These are phyloP conservation scores for Scutellaria baicalensis DNA, from an alignment of 257 asterid genomes.

Conservation along the genomic window DNA sequence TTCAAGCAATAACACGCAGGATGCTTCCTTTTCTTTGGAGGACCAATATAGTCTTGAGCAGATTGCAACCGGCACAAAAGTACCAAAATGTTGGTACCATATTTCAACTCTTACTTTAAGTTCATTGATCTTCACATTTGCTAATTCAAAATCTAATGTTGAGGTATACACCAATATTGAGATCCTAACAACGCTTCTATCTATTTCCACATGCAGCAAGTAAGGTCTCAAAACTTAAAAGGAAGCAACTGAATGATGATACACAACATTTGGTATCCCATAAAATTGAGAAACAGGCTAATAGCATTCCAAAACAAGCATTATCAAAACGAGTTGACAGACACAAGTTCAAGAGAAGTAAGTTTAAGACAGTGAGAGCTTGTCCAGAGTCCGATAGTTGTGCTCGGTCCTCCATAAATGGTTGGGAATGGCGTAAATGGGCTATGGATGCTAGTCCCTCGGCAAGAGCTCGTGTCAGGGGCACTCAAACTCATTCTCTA, in stretches of 20 bases:
- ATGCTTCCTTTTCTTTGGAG: conserved; percentile 15
- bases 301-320: conserved; percentile 35
- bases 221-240: conserved; percentile 43
- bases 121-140: neutral
- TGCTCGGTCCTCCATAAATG: conserved; percentile 82
- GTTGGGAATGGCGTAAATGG: conserved; percentile 99
- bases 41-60: conserved; percentile 26
- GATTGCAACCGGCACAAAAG: conserved; percentile 29
- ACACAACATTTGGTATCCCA: conserved; percentile 31
- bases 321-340: conserved; percentile 23
- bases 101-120: neutral
- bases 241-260: conserved; percentile 46
- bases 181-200: conserved; percentile 9
- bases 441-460: conserved; percentile 69
- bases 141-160: neutral
- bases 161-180: neutral
- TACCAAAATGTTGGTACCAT: conserved; percentile 44
- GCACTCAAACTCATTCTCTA: conserved; percentile 38
- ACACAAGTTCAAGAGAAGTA: conserved; percentile 30
- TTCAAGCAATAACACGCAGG: conserved; percentile 22
- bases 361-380: conserved; percentile 28
- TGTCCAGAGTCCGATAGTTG: conserved; percentile 82
- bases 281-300: conserved; percentile 47
- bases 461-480: conserved; percentile 71
- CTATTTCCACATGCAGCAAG: conserved; percentile 34